Evolutionary conservation across 1,284 basidiomycete genomes (phyloP).

Genomic region (Moniliophthora roreri): DNA sequence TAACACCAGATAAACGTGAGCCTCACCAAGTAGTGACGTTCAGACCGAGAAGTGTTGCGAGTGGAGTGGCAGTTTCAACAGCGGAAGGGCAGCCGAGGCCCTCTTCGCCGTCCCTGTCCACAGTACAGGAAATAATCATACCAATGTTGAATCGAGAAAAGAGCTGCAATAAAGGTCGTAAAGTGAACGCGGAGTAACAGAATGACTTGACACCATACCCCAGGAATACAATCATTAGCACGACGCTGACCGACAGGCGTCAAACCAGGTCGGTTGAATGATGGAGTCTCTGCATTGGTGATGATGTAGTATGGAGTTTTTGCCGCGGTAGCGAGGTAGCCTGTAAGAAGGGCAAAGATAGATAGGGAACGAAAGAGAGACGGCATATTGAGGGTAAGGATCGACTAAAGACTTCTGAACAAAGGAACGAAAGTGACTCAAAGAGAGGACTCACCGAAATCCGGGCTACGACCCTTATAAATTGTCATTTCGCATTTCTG

Average conservation of each 20-base stretch:
- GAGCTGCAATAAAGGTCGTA: slow-evolving; percentile 11
- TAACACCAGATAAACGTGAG: not conserved
- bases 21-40: slow-evolving; percentile 11
- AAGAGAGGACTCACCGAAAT: too few relatives aligned
- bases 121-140: slow-evolving; percentile 25
- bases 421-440: too few relatives aligned
- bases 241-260: slow-evolving; percentile 22
- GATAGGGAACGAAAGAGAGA: not conserved
- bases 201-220: slow-evolving; percentile 10
- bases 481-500: too few relatives aligned
- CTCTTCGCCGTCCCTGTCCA: slow-evolving; percentile 19
- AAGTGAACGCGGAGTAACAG: not conserved
- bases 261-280: slow-evolving; percentile 21
- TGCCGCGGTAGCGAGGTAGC: not conserved
- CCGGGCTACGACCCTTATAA: too few relatives aligned
- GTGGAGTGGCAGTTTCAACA: slow-evolving; percentile 6
- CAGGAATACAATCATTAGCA: slow-evolving; percentile 23
- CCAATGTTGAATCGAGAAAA: slow-evolving; percentile 24
- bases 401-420: too few relatives aligned
- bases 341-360: not conserved
- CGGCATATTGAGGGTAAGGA: too few relatives aligned
- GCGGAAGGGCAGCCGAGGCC: slow-evolving; percentile 11
- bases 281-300: slow-evolving; percentile 25
- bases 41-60: slow-evolving; percentile 7
- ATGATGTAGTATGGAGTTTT: slow-evolving; percentile 19